Evolutionary conservation across 2,329 filamentous ascomycete genomes (phyloP).

Genomic region (Trichoderma afroharzianum): DNA sequence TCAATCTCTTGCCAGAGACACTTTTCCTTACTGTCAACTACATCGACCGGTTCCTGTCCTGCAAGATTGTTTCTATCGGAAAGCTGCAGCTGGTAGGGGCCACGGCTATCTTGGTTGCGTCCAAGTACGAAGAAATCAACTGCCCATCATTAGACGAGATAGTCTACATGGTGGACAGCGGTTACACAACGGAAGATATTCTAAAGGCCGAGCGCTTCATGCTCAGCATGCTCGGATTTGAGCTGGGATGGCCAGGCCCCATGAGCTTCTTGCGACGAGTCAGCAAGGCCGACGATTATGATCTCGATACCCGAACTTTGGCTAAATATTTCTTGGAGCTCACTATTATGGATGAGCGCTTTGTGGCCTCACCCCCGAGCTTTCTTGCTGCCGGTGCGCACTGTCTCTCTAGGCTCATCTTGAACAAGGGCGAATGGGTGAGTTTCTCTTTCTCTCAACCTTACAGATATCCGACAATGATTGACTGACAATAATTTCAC

Average conservation of each 20-base stretch:
- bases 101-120: conserved; percentile 90
- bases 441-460: conserved; percentile 33
- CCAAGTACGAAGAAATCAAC: conserved; percentile 99
- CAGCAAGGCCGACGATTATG: conserved; percentile 98
- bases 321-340: conserved; percentile 98
- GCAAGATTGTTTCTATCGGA: conserved; percentile 89
- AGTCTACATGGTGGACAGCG: conserved; percentile 95
- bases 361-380: conserved; percentile 86
- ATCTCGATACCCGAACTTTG: conserved; percentile 88
- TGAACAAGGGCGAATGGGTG: conserved; percentile 93
- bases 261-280: conserved; percentile 97
- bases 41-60: conserved; percentile 91
- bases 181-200: conserved; percentile 86
- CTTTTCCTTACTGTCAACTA: conserved; percentile 94
- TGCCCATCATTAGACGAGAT: conserved; percentile 94
- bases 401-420: conserved; percentile 81
- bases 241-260: conserved; percentile 95
- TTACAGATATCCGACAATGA: not conserved
- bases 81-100: conserved; percentile 96
- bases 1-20: conserved; percentile 87
- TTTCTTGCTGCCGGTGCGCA: conserved; percentile 89
- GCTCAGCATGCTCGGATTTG: conserved; percentile 93
- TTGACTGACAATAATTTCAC: not conserved
- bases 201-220: conserved; percentile 97
- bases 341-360: conserved; percentile 96